Evolutionary conservation across 768 basidiomycete species (phyloP).

Genomic region (Kwoniella botswanensis): DNA sequence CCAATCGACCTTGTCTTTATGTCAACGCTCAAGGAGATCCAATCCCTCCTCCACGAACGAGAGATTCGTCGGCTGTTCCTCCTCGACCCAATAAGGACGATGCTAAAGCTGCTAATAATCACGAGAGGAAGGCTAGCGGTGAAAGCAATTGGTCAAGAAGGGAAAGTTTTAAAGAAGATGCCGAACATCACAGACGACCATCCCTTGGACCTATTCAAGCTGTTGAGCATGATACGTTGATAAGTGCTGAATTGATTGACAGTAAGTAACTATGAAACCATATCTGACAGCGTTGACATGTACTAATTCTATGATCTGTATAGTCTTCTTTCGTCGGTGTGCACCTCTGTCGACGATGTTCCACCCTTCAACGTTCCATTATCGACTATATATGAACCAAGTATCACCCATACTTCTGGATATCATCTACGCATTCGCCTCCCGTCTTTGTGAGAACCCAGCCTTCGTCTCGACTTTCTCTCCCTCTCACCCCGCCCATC

Average conservation of each 20-base stretch:
- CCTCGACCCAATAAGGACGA: constrained; percentile 23
- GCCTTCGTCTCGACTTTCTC: constrained; percentile 32
- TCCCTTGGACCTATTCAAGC: constrained; percentile 35
- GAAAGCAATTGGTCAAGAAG: constrained; percentile 26
- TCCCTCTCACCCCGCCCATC: constrained; percentile 31
- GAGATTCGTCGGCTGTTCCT: constrained; percentile 34
- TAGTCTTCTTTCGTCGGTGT: constrained; percentile 52
- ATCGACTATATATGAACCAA: constrained; percentile 48
- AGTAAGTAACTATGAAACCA: constrained; percentile 28
- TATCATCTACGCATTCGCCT: constrained; percentile 52
- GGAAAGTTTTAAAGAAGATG: constrained; percentile 17
- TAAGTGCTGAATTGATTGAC: constrained; percentile 53
- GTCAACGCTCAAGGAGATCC: constrained; percentile 55
- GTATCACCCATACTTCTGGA: constrained; percentile 49
- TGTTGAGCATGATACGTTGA: constrained; percentile 42
- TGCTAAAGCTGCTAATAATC: neutral
- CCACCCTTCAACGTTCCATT: constrained; percentile 53
- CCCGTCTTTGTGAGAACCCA: constrained; percentile 43
- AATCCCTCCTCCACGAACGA: constrained; percentile 53
- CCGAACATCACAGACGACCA: constrained; percentile 10
- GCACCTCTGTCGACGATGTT: constrained; percentile 53
- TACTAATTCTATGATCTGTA: neutral
- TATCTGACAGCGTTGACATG: neutral
- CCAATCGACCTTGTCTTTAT: constrained; percentile 53
- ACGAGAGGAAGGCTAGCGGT: constrained; percentile 22